Conservation (phyloP, 1,284 basidiomycete genomes). For the Ustilago hordei region DNA sequence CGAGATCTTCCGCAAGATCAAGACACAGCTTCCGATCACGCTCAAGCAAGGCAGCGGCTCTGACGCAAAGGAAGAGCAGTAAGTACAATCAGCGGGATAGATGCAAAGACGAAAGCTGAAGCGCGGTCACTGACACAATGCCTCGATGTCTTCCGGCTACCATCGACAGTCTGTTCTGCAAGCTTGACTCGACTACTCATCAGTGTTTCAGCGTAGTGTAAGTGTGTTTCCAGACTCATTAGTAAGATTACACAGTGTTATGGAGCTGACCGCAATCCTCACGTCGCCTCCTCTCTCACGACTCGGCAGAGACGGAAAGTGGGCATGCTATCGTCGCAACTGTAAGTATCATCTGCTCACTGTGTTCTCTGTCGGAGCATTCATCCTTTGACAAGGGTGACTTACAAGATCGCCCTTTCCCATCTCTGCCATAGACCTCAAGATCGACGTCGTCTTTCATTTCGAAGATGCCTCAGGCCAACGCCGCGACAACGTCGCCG, state of each 20-base stretch:
- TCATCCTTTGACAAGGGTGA: not conserved
- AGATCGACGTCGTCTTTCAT: conserved; percentile 38
- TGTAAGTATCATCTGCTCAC: conserved; percentile 13
- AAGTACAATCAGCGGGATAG: not conserved
- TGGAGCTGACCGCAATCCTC: not conserved
- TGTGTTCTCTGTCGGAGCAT: too few relatives aligned
- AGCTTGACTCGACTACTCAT: conserved; percentile 43
- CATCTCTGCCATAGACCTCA: conserved; percentile 20
- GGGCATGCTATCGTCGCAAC: conserved; percentile 55
- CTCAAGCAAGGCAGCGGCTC: not conserved
- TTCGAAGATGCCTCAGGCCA: conserved; percentile 23
- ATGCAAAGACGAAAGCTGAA: not conserved
- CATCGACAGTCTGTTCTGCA: conserved; percentile 27
- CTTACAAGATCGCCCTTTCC: not conserved
- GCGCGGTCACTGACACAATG: not conserved
- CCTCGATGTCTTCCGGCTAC: not conserved
- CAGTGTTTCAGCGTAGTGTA: conserved; percentile 47
- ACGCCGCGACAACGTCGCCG: conserved; percentile 12
- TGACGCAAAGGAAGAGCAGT: conserved; percentile 3
- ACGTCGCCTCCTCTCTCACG: not conserved
- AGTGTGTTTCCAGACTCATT: not conserved
- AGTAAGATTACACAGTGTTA: not conserved
- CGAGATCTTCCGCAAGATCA: conserved; percentile 35
- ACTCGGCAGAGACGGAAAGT: conserved; percentile 34
- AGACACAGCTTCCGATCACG: conserved; percentile 22